A percentile compares a stretch with the other conserved stretches of the same genome.
Evolutionary conservation across 2,329 filamentous ascomycete genomes (phyloP).

Genomic region (Aspergillus spinulosporus): DNA sequence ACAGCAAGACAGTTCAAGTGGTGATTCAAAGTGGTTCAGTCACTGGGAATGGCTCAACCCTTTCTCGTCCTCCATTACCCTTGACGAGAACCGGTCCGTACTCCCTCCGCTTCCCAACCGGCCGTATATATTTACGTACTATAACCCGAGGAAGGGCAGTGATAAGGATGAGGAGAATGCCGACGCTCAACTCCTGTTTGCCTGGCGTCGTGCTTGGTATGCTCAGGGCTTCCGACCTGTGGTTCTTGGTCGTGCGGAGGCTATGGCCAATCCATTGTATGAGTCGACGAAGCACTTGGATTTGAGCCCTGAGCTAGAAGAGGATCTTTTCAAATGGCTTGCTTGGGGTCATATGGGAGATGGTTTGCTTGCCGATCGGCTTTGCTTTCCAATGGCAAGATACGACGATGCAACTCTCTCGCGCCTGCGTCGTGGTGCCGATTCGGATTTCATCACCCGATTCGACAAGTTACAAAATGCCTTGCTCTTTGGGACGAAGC

Average conservation of each 20-base stretch:
- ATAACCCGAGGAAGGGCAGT: constrained; percentile 67
- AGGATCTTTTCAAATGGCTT: constrained; percentile 78
- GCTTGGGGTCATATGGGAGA: constrained; percentile 91
- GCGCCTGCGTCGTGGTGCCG: constrained; percentile 74
- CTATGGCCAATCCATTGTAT: constrained; percentile 79
- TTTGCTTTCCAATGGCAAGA: constrained; percentile 80
- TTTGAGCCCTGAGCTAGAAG: constrained; percentile 62
- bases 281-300: constrained; percentile 62
- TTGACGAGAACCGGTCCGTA: constrained; percentile 80
- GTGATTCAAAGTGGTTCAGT: constrained; percentile 79
- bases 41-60: constrained; percentile 90
- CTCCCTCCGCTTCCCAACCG: constrained; percentile 73
- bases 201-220: constrained; percentile 95
- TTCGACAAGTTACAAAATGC: constrained; percentile 71
- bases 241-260: constrained; percentile 76
- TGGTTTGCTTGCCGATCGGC: constrained; percentile 75
- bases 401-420: constrained; percentile 70
- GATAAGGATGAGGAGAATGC: constrained; percentile 67
- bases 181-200: constrained; percentile 75
- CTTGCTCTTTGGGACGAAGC: constrained; percentile 70
- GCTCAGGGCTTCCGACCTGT: constrained; percentile 86
- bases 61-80: constrained; percentile 76
- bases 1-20: constrained; percentile 70
- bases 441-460: constrained; percentile 66
- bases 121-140: constrained; percentile 85